Evolutionary conservation across 1,284 basidiomycete species (phyloP).

Genomic region (Cystobasidium sp.): DNA sequence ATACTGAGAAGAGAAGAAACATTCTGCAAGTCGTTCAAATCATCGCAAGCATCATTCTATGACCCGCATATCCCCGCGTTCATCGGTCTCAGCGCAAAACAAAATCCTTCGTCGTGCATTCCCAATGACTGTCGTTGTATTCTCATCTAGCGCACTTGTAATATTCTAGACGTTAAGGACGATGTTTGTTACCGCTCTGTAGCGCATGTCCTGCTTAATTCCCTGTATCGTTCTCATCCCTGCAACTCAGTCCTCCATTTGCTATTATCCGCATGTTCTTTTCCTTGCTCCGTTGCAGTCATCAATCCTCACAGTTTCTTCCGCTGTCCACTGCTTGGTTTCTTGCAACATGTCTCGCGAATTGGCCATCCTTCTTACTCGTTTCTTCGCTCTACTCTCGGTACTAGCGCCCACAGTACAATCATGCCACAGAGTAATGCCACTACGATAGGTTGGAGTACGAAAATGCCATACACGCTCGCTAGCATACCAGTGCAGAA

Average conservation of each 20-base stretch:
- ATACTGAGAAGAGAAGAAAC: neutral
- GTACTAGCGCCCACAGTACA: constrained; percentile 23
- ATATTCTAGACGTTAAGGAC: no score
- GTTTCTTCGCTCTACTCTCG: constrained; percentile 13
- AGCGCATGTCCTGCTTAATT: neutral
- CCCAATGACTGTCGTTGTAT: neutral
- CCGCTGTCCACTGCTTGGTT: no score
- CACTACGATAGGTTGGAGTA: constrained; percentile 15
- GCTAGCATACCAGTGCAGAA: constrained; percentile 28
- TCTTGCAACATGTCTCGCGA: no score
- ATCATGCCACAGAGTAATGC: constrained; percentile 5
- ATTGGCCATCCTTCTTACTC: neutral
- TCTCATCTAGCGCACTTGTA: neutral
- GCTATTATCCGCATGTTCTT: no score
- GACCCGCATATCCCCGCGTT: neutral
- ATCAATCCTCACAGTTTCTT: no score
- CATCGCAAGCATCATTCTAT: no score
- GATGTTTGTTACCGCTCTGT: neutral
- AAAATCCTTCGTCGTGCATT: neutral
- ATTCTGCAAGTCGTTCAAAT: neutral
- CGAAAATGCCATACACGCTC: neutral
- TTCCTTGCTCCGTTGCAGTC: no score
- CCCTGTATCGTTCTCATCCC: neutral
- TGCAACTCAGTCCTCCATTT: neutral
- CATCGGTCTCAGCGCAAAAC: neutral